phyloP scores from a whole-genome alignment of 306 rosid genomes.

The Malus fusca region DNA sequence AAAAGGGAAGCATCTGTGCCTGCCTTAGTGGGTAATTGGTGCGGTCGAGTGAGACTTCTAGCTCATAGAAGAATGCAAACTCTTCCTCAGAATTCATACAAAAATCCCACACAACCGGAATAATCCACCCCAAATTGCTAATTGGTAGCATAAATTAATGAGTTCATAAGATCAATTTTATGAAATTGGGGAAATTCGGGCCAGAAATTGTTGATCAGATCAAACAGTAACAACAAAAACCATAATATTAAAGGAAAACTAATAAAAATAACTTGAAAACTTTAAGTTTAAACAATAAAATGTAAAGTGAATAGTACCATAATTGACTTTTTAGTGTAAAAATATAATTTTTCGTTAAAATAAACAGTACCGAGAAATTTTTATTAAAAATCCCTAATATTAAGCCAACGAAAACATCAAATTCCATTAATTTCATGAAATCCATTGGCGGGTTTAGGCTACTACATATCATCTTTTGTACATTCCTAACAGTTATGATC shows the following conservation, averaged over 20 bases:
- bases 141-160: background rate
- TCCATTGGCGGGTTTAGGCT: background rate
- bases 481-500: background rate
- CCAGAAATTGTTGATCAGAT: background rate
- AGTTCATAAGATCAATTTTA: background rate
- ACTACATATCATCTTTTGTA: background rate
- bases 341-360: no score
- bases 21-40: no score
- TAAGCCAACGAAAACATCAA: background rate
- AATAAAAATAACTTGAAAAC: no score
- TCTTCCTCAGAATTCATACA: background rate
- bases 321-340: no score
- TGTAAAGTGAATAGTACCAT: fast-evolving
- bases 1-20: no score
- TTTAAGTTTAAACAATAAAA: no score
- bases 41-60: no score
- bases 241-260: background rate
- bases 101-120: background rate
- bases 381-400: no score
- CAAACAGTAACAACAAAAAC: background rate
- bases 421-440: background rate
- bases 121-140: background rate
- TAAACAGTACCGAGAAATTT: no score
- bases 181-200: no score
- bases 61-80: no score